Evolutionary conservation across 2,329 filamentous ascomycete genomes (phyloP).

Genomic region (Beauveria pseudobassiana): DNA sequence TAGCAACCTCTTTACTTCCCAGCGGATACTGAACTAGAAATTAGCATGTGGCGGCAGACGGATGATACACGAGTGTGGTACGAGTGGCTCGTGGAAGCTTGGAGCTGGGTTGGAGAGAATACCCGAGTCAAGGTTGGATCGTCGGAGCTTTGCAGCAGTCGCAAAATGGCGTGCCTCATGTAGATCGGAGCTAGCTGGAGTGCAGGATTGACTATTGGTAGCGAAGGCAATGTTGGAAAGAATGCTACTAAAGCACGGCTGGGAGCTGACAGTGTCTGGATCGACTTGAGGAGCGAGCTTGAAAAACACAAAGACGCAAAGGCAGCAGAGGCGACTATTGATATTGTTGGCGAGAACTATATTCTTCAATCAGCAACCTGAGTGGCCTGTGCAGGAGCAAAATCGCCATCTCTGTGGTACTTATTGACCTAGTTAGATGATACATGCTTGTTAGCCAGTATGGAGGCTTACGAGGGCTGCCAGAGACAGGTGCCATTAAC

Average conservation of each 20-base stretch:
- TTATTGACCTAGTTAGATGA: not conserved
- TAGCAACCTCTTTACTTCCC: conserved; percentile 82
- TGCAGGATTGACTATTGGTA: too few species aligned
- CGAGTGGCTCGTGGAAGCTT: conserved; percentile 92
- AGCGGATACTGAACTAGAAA: conserved; percentile 73
- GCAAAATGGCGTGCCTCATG: conserved; percentile 65
- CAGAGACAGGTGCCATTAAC: not conserved
- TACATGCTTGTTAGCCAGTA: not conserved
- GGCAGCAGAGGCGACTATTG: not conserved
- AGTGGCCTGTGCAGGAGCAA: not conserved
- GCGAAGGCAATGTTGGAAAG: not conserved
- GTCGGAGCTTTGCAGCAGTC: conserved; percentile 61
- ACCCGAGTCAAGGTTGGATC: conserved; percentile 57
- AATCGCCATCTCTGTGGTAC: not conserved
- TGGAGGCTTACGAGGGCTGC: not conserved
- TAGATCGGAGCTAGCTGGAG: conserved; percentile 24
- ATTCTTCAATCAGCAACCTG: not conserved
- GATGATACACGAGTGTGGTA: conserved; percentile 98
- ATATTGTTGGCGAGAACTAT: not conserved
- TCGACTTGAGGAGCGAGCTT: not conserved
- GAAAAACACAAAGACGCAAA: not conserved
- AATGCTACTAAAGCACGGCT: not conserved
- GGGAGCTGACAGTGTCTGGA: not conserved
- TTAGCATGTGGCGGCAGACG: conserved; percentile 94
- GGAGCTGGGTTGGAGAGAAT: conserved; percentile 53